Evolutionary conservation across 202 grass and related monocot species (phyloP), one percentile per base, ranked within the genome.

Genomic region (Zoysia matrella): DNA sequence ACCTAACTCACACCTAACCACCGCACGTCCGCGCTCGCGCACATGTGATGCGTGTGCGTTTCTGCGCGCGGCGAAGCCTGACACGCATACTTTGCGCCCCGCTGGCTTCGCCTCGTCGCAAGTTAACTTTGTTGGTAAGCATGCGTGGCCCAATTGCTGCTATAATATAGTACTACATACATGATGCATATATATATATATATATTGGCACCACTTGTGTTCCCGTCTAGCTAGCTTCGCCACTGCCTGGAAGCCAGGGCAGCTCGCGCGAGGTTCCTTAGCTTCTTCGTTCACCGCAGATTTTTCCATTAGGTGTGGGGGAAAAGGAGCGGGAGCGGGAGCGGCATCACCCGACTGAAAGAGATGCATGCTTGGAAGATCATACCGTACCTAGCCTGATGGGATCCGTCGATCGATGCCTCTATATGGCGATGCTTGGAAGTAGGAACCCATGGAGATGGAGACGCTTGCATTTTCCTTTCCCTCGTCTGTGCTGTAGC

Each of bases 371-470:
- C 83, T 94, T 91, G 53, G 67, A 55, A 76, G 78, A 74, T 77
- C 80, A 91, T 89, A 82, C 68, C 78, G 63, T 84, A 91, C 86
- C 89, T 88, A 84, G 75, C 74, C 39, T 91, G 86, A 94, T 82
- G 88, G 88, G 92, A 94, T 89, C 22, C 22, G 22, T 30, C 22
- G 22, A 30, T 47, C 53, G 43, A 81, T 80, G 85, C 80, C 88
- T 90, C 88, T 69, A 74, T 45, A 0, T 77, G 60, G 55, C 71
- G 85, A 80, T 91, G 52, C 88, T 77, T 75, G 47, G 79, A 58
- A 6, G 46, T 4, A 47, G 46, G 46, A 74, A 79, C 45, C 42
- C 64, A 2, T 79, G 40, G 16, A 49, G 22, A 61, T 10, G 7
- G 58, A 42, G 82, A 93, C 67, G 85, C 87, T 14, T 75, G 64